A percentile compares a stretch with the other conserved stretches of the same genome.
These are phyloP conservation scores for Leptographium galeiforme DNA, from an alignment of 2,329 filamentous ascomycete species.

Conservation along the genomic window DNA sequence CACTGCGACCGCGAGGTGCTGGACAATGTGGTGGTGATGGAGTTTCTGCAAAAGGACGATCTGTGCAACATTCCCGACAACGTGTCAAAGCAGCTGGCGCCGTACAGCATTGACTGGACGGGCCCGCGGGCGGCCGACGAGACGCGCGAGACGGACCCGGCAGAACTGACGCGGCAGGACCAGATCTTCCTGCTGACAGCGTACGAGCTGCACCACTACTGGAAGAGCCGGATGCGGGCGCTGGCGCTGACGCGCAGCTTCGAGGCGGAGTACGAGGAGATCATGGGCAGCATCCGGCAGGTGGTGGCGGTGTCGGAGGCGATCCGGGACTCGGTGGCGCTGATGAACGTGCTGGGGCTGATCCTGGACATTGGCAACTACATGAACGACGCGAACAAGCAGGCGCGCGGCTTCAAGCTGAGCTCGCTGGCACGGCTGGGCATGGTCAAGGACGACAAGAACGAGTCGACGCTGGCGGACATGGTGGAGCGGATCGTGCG, in stretches of 20 bases:
- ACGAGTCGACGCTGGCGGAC: conserved; percentile 90
- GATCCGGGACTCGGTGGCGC: conserved; percentile 74
- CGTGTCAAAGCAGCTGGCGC: conserved; percentile 77
- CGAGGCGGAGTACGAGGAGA: conserved; percentile 83
- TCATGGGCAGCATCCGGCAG: conserved; percentile 70
- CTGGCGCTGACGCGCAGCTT: conserved; percentile 71
- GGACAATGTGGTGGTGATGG: conserved; percentile 86
- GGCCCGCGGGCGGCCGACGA: conserved; percentile 69
- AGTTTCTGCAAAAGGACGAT: conserved; percentile 87
- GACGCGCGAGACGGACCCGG: conserved; percentile 70
- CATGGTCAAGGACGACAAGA: conserved; percentile 99
- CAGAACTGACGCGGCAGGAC: conserved; percentile 83
- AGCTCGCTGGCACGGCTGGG: conserved; percentile 82
- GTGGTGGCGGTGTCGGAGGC: conserved; percentile 83
- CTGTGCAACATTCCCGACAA: conserved; percentile 89
- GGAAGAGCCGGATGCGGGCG: conserved; percentile 94
- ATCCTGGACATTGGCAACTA: conserved; percentile 98
- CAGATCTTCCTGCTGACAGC: conserved; percentile 90
- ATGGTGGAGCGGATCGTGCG: conserved; percentile 92
- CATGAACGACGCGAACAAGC: conserved; percentile 99
- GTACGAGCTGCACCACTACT: conserved; percentile 92
- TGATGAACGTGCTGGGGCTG: conserved; percentile 92
- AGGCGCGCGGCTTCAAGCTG: conserved; percentile 94
- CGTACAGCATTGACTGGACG: conserved; percentile 94
- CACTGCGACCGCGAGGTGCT: conserved; percentile 85